Base-by-base conservation (phyloP, 1,139 yeast species). In the Debaryomyces udenii region DNA sequence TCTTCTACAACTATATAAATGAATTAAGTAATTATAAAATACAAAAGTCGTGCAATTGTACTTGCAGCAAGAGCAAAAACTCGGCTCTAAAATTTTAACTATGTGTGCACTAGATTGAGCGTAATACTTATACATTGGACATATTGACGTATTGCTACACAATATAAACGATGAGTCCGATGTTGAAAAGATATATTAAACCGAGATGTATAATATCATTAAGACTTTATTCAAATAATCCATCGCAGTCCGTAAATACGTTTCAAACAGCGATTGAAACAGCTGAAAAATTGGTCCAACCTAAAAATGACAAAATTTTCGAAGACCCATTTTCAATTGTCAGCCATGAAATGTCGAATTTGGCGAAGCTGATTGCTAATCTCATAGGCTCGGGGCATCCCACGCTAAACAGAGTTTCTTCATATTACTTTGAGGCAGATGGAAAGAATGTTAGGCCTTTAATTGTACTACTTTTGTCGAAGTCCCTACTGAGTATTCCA, bases 401-500 rank as follows among this genome's bases (percentile, higher is more conserved):
- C 1, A 84, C 94, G 4, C 73, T 93, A 44, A 90, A 91, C 63
- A 74, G 95, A 52, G 96, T 91, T 4, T 85, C 96, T 18, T 81
- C 91, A 37, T 93, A 94, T 66, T 93, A 93, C 65, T 91, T 94
- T 55, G 96, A 91, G 62, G 88, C 94, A 15, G 96, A 91, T 59
- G 99, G 99, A 7, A 93, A 93, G 64, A 95, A 90, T 57, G 89
- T 94, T 22, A 77, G 99, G 44, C 99, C 99, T 1, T 68, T 93
- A 53, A 79, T 93, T 48, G 98, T 93, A 14, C 70, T 93, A 43
- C 68, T 93, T 39, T 70, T 93, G 43, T 82, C 96, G 31, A 86
- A 90, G 57, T 94, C 96, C 2, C 70, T 93, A 44, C 78, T 86
- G 48, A 80, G 78, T 41, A 87, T 90, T 32, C 96, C 98, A 1